These are phyloP conservation scores for Nemania serpens DNA, from an alignment of 2,329 filamentous ascomycete genomes.

Conservation along the genomic window DNA sequence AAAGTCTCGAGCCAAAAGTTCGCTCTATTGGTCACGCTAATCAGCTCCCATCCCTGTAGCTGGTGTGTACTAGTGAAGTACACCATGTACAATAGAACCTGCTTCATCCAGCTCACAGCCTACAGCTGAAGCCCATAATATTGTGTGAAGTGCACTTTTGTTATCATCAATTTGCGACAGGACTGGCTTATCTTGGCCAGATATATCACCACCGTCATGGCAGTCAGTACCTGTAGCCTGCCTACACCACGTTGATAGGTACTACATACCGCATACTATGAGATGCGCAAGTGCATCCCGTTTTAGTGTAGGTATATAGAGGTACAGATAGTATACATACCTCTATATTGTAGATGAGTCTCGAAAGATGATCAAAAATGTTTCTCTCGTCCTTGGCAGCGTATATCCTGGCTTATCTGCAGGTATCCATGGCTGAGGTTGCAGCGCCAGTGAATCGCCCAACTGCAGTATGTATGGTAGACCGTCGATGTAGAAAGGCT, in stretches of 20 bases:
- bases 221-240: too few relatives aligned
- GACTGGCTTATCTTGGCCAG: conserved; percentile 5
- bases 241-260: too few relatives aligned
- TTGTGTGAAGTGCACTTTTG: conserved; percentile 11
- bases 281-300: too few relatives aligned
- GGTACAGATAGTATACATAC: too few relatives aligned
- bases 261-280: too few relatives aligned
- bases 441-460: conserved; percentile 9
- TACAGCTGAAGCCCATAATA: too few relatives aligned
- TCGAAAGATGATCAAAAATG: too few relatives aligned
- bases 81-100: too few relatives aligned
- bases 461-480: not conserved
- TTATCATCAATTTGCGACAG: conserved; percentile 24
- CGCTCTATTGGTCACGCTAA: conserved; percentile 21
- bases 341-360: too few relatives aligned
- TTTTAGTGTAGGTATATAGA: too few relatives aligned
- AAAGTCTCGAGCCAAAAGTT: conserved; percentile 4
- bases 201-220: too few relatives aligned
- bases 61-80: conserved; percentile 8
- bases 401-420: conserved; percentile 14
- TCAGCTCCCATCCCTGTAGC: conserved; percentile 11
- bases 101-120: too few relatives aligned
- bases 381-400: conserved; percentile 7
- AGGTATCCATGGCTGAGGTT: not conserved
- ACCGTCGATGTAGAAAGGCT: conserved; percentile 1